Evolutionary conservation across 768 basidiomycete species (phyloP), one percentile per base, ranked within the genome.

Genomic region (Cystofilobasidium capitatum): DNA sequence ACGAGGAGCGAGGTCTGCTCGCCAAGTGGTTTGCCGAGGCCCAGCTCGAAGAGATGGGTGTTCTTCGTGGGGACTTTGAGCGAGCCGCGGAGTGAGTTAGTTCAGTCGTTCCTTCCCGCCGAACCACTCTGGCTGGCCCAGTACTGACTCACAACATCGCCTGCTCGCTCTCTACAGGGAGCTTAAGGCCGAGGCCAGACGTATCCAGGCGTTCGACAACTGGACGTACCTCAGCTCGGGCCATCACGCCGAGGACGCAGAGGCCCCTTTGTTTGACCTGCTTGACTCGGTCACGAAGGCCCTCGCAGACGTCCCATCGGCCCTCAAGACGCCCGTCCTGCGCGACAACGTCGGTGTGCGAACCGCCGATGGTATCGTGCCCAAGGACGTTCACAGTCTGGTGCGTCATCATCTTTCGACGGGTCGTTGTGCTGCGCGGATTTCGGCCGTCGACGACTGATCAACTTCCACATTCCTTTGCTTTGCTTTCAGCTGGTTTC

Each of bases 161-260:
- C n/a, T n/a, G n/a, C 17, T 24, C 29, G 12, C 3, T 26, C 22
- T 51, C 24, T 40, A 22, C 37, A 64, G 63, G 36, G 63, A 64
- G 7, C 63, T 64, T 16, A 64, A 64, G 49, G 22, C 37, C 49
- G 63, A 64, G 20, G 63, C 63, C 3, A 35, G n/a, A 20, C 45
- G 49, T 12, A 64, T 64, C 51, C 33, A 17, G 33, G 12, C 26
- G 9, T 54, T 57, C 35, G 63, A 64, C 35, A 37, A 45, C 24
- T 51, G 12, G 33, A 54, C 51, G 24, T 17, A 12, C 14, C 22
- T 33, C 6, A 54, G 7, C 9, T 39, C 35, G 14, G 31, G n/a
- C n/a, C n/a, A n/a, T n/a, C n/a, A n/a, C n/a, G n/a, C n/a, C n/a
- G n/a, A n/a, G n/a, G n/a, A n/a, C n/a, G n/a, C 7, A 12, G 8